Evolutionary conservation across 352 stramenopile species (phyloP).

Genomic region (Phytophthora sansomeana): DNA sequence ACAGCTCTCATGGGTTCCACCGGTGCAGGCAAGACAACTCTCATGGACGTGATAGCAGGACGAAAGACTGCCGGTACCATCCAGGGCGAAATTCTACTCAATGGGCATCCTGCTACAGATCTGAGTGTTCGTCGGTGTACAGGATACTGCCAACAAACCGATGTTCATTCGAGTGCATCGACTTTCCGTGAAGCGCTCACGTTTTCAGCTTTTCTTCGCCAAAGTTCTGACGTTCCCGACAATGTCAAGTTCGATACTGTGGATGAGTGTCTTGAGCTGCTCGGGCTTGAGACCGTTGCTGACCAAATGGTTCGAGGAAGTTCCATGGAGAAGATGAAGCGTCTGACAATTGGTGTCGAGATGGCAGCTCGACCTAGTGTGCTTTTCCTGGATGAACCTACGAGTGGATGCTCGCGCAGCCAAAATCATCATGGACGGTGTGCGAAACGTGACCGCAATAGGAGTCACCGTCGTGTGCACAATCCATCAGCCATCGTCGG

Average conservation of each 20-base stretch:
- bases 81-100: constrained; percentile 71
- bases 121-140: constrained; percentile 65
- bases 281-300: constrained; percentile 63
- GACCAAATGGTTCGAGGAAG: constrained; percentile 69
- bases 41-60: constrained; percentile 95
- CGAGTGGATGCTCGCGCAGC: constrained; percentile 90
- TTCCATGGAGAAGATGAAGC: constrained; percentile 72
- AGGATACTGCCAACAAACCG: constrained; percentile 89
- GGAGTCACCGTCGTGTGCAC: constrained; percentile 90
- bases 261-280: constrained; percentile 60
- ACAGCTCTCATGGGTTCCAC: constrained; percentile 79
- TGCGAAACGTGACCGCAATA: constrained; percentile 86
- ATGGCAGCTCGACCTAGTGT: constrained; percentile 89
- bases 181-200: constrained; percentile 91
- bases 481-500: constrained; percentile 93
- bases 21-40: constrained; percentile 93
- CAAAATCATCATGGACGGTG: constrained; percentile 87
- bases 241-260: constrained; percentile 63
- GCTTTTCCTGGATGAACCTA: constrained; percentile 93
- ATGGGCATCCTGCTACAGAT: constrained; percentile 48
- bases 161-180: constrained; percentile 89
- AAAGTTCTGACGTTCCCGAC: constrained; percentile 45
- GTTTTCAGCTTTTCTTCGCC: constrained; percentile 92
- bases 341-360: constrained; percentile 90
- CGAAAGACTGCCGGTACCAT: constrained; percentile 88